These are phyloP conservation scores for Juncus effusus DNA, from an alignment of 176 grass and related monocot genomes.

Conservation along the genomic window DNA sequence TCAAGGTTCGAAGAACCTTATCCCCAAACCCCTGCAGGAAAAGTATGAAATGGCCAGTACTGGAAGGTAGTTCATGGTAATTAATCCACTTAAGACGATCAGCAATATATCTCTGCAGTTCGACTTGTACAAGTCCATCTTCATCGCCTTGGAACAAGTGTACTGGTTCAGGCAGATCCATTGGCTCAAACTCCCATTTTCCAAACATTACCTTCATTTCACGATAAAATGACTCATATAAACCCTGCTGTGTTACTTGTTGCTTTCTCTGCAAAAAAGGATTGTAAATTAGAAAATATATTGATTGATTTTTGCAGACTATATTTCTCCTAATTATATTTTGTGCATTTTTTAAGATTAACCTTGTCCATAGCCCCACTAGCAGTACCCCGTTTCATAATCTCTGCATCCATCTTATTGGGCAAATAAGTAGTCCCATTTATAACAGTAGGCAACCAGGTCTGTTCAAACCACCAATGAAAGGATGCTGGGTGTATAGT, in stretches of 20 bases:
- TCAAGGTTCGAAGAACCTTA: conserved; percentile 53
- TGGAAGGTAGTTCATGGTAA: conserved; percentile 52
- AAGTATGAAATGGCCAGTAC: conserved; percentile 54
- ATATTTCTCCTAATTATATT: not conserved
- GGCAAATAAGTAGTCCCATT: conserved; percentile 43
- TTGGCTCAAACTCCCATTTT: conserved; percentile 84
- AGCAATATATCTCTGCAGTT: conserved; percentile 50
- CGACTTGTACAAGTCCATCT: conserved; percentile 62
- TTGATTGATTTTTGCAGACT: not conserved
- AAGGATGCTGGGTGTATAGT: conserved; percentile 55
- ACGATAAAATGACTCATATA: conserved; percentile 70
- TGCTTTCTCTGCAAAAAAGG: conserved; percentile 32
- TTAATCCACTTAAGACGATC: conserved; percentile 46
- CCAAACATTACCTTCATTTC: conserved; percentile 84
- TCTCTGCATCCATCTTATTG: conserved; percentile 49
- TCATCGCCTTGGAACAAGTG: conserved; percentile 84
- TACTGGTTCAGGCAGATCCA: conserved; percentile 52
- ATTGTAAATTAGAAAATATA: not conserved
- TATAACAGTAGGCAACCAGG: conserved; percentile 66
- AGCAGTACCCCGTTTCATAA: not conserved
- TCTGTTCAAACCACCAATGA: conserved; percentile 86
- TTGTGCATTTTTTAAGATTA: not conserved
- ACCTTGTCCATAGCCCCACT: conserved; percentile 39
- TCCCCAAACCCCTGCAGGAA: conserved; percentile 38
- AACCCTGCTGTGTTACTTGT: conserved; percentile 60